phyloP scores from a whole-genome alignment of 257 asterid genomes.

The Capsicum rhomboideum region DNA sequence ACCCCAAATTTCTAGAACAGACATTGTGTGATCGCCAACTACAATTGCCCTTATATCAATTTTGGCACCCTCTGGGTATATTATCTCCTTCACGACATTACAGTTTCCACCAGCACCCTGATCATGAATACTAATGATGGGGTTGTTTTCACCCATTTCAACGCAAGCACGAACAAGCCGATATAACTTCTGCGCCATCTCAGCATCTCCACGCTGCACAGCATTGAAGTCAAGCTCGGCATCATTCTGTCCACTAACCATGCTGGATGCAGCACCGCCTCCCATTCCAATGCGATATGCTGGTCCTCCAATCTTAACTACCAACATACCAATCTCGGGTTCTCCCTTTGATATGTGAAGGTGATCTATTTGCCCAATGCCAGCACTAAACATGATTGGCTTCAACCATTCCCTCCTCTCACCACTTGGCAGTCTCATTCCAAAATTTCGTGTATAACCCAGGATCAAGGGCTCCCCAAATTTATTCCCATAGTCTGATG shows the following conservation, averaged over 20 bases:
- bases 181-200: slow-evolving; percentile 89
- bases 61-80: slow-evolving; percentile 79
- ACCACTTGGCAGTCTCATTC: slow-evolving; percentile 83
- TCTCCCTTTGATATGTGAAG: slow-evolving; percentile 71
- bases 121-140: slow-evolving; percentile 85
- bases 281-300: slow-evolving; percentile 98
- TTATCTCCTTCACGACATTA: slow-evolving; percentile 65
- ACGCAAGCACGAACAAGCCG: slow-evolving; percentile 87
- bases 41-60: slow-evolving; percentile 85
- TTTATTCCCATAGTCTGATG: slow-evolving; percentile 92
- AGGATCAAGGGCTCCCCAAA: slow-evolving; percentile 94
- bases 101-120: slow-evolving; percentile 93
- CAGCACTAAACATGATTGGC: slow-evolving; percentile 95
- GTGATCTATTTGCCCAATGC: slow-evolving; percentile 91
- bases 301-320: slow-evolving; percentile 95
- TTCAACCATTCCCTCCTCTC: slow-evolving; percentile 95
- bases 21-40: slow-evolving; percentile 91
- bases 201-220: slow-evolving; percentile 87
- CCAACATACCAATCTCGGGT: slow-evolving; percentile 91
- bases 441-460: slow-evolving; percentile 87
- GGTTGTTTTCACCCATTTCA: slow-evolving; percentile 85
- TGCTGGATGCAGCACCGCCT: slow-evolving; percentile 98
- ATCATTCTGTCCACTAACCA: slow-evolving; percentile 97
- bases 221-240: slow-evolving; percentile 91
- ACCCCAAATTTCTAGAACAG: slow-evolving; percentile 94